A percentile compares a stretch with the other conserved stretches of the same genome.
Evolutionary conservation across 2,329 filamentous ascomycete genomes (phyloP).

Genomic region (Ceratocystis harringtonii): DNA sequence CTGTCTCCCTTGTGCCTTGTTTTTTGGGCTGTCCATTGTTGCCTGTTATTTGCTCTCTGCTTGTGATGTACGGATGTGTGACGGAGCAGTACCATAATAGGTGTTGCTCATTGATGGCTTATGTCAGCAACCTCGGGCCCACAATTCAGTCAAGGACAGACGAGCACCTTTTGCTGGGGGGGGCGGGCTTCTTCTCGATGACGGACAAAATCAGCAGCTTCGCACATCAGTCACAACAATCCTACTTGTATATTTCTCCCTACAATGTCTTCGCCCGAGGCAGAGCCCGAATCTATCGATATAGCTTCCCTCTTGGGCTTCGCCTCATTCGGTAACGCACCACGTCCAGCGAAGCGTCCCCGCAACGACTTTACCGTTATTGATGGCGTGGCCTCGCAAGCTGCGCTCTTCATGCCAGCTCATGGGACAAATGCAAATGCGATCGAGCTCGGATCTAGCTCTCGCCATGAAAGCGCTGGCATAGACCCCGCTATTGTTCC

Average conservation of each 20-base stretch:
- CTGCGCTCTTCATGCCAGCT: background rate
- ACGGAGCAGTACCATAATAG: background rate
- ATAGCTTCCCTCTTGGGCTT: slow-evolving; percentile 61
- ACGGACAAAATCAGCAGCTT: no score
- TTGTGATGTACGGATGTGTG: background rate
- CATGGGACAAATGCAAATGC: background rate
- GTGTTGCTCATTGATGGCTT: background rate
- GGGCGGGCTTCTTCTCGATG: no score
- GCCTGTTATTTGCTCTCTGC: no score
- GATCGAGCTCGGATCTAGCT: background rate
- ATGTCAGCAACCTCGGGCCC: slow-evolving; percentile 13
- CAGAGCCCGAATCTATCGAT: slow-evolving; percentile 37
- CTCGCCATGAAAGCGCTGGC: background rate
- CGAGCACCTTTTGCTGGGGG: no score
- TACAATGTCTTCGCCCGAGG: slow-evolving; percentile 19
- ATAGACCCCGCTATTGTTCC: background rate
- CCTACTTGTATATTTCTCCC: background rate
- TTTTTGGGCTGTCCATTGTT: background rate
- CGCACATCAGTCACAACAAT: background rate
- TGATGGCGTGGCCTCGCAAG: background rate
- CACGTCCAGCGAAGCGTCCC: slow-evolving; percentile 49
- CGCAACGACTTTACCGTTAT: slow-evolving; percentile 13
- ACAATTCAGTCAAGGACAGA: background rate
- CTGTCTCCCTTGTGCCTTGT: slow-evolving; percentile 6
- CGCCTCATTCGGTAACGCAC: slow-evolving; percentile 47